phyloP scores from a whole-genome alignment of 257 asterid species.

The Solanum chiquidenum region DNA sequence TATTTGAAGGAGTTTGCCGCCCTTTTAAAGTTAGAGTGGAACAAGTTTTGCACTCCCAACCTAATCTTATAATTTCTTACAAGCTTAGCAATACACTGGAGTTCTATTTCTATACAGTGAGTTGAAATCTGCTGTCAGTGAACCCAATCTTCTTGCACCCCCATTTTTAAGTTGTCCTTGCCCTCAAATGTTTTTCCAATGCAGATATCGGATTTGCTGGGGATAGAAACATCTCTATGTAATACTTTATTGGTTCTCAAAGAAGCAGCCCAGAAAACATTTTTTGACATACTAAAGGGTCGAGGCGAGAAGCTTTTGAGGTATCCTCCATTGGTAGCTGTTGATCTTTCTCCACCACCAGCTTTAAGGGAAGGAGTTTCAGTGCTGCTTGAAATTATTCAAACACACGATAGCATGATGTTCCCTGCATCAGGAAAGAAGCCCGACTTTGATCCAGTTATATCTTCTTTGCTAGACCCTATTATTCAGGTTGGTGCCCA shows the following conservation, averaged over 20 bases:
- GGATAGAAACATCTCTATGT: slow-evolving; percentile 84
- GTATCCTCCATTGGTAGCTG: slow-evolving; percentile 88
- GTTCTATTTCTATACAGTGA: slow-evolving; percentile 92
- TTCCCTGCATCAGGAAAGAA: slow-evolving; percentile 61
- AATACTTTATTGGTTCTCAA: slow-evolving; percentile 86
- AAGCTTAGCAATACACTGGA: slow-evolving; percentile 88
- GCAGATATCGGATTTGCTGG: slow-evolving; percentile 88
- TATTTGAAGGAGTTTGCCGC: slow-evolving; percentile 97
- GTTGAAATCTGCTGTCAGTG: slow-evolving; percentile 12
- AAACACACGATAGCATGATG: slow-evolving; percentile 83
- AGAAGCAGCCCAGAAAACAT: slow-evolving; percentile 91
- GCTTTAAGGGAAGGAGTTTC: slow-evolving; percentile 89
- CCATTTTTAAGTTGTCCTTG: slow-evolving; percentile 2
- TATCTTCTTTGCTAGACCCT: slow-evolving; percentile 93
- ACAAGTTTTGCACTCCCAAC: slow-evolving; percentile 97
- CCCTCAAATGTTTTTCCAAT: slow-evolving; percentile 2
- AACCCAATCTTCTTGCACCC: neutral
- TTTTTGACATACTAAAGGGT: slow-evolving; percentile 74
- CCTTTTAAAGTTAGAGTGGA: slow-evolving; percentile 98
- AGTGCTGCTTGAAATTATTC: slow-evolving; percentile 79
- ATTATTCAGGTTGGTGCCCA: slow-evolving; percentile 63
- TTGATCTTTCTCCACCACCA: slow-evolving; percentile 90
- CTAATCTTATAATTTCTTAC: slow-evolving; percentile 75
- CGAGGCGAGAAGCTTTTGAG: slow-evolving; percentile 93
- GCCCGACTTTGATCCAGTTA: slow-evolving; percentile 77